These are phyloP conservation scores for Shiraia sp. DNA, from an alignment of 2,329 filamentous ascomycete genomes.

Conservation along the genomic window DNA sequence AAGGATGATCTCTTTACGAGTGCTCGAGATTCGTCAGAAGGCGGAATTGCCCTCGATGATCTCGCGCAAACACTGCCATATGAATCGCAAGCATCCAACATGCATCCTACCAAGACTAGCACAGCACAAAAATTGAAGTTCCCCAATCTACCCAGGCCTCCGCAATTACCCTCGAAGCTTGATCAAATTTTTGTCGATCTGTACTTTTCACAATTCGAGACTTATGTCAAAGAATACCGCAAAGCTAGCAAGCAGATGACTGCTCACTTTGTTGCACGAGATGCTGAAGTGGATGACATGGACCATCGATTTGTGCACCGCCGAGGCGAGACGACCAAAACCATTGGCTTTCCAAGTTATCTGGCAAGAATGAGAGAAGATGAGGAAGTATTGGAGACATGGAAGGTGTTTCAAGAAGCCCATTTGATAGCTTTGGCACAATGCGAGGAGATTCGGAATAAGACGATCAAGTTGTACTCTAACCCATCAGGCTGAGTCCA, in stretches of 20 bases:
- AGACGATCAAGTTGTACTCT: conserved; percentile 34
- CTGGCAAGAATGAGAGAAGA: conserved; percentile 66
- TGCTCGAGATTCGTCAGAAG: conserved; percentile 37
- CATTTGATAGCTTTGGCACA: conserved; percentile 60
- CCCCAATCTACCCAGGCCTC: conserved; percentile 57
- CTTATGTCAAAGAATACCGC: conserved; percentile 62
- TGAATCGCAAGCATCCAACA: conserved; percentile 56
- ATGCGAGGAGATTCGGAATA: conserved; percentile 38
- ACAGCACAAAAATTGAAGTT: conserved; percentile 50
- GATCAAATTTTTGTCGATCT: conserved; percentile 53
- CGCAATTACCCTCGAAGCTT: conserved; percentile 49
- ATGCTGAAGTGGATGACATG: conserved; percentile 51
- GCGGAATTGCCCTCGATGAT: conserved; percentile 59
- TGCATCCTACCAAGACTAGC: conserved; percentile 47
- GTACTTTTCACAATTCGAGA: conserved; percentile 58
- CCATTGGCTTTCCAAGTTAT: conserved; percentile 63
- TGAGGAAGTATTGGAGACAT: conserved; percentile 63
- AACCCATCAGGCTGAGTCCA: conserved; percentile 10
- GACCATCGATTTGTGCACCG: conserved; percentile 55
- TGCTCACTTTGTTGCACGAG: conserved; percentile 58
- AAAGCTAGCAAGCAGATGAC: conserved; percentile 60
- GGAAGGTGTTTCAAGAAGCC: conserved; percentile 62
- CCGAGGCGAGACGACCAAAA: conserved; percentile 52
- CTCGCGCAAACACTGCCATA: conserved; percentile 62
- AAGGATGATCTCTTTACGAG: conserved; percentile 55